Base-by-base conservation (phyloP, 176 grass and related monocot species). In the Guadua angustifolia region DNA sequence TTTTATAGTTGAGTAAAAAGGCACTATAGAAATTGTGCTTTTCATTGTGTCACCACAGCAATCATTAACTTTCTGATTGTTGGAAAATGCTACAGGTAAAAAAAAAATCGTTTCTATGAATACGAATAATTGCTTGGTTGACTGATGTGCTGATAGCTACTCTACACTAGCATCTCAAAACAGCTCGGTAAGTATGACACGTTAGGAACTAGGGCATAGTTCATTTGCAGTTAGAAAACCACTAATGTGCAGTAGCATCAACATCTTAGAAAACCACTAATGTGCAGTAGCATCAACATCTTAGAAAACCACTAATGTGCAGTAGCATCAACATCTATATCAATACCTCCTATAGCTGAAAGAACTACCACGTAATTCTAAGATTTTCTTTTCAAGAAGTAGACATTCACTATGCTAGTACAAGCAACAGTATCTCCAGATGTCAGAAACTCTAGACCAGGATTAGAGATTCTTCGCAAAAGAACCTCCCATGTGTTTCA, bases 401-500 rank as follows among this genome's bases (percentile, higher is more conserved):
- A 25, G 79, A 22, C 44, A 71, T 77, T 60, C 52, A 77, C 43
- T 77, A 77, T 33, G 16, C 39, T 60, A 53, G 71, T 62, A 66
- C 82, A 25, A 7, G 32, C 57, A 72, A 24, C 1, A 16, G 17
- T 35, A 17, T 16, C 62, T 65, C 62, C 29, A 29, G 29, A 29
- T 29, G 29, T 29, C 29, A 29, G 29, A 29, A 29, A 29, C 29
- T 29, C 29, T 29, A 29, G 29, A 29, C 29, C 29, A 29, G 29
- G 29, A 29, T 29, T 65, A 35, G 45, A 73, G 44, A 35, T 79
- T 63, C 10, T 62, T 79, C 84, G 65, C 29, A 49, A 59, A 42
- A 87, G 16, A 82, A 69, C 24, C 40, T 76, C 15, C 9, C 52
- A 81, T 52, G 50, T 59, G 40, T 82, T 82, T 33, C 57, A 69